Conservation (phyloP, 208 protist genomes). For the Kentomonas sorsogonicus region DNA sequence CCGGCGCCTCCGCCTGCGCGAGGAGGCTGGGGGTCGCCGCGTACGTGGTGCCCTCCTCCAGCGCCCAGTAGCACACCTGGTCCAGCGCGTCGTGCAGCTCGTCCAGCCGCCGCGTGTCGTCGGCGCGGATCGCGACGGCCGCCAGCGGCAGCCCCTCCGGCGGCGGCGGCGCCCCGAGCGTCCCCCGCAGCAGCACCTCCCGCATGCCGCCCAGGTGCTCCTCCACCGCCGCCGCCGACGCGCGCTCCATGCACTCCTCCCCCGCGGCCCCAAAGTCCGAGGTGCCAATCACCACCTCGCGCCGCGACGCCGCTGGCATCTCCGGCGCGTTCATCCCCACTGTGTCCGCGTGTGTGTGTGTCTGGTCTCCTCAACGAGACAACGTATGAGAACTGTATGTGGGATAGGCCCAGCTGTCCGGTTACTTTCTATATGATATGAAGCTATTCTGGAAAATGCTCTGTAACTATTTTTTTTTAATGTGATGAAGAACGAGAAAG, state of each 20-base stretch:
- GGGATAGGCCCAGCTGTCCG: too few relatives aligned
- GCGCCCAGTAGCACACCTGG: slow-evolving; percentile 61
- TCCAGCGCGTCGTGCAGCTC: slow-evolving; percentile 44
- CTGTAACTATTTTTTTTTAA: too few relatives aligned
- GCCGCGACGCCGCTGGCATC: neutral
- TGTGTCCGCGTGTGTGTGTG: too few relatives aligned
- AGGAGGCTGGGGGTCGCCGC: slow-evolving; percentile 42
- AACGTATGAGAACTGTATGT: too few relatives aligned
- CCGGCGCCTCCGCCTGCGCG: slow-evolving; percentile 46
- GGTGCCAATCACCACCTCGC: slow-evolving; percentile 6
- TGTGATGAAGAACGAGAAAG: too few relatives aligned
- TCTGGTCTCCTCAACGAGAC: too few relatives aligned
- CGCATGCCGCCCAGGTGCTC: slow-evolving; percentile 21
- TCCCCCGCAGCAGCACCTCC: slow-evolving; percentile 13
- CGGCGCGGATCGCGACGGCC: slow-evolving; percentile 17
- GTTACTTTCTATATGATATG: too few relatives aligned
- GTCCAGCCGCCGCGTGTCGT: slow-evolving; percentile 27
- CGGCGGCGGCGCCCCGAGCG: too few relatives aligned
- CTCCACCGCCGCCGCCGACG: slow-evolving; percentile 16
- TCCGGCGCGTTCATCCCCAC: too few relatives aligned
- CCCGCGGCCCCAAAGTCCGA: neutral
- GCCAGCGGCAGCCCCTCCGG: slow-evolving; percentile 1
- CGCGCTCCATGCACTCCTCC: slow-evolving; percentile 3
- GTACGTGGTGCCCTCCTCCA: slow-evolving; percentile 59
- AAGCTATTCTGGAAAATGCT: too few relatives aligned